phyloP scores from a whole-genome alignment of 1,284 basidiomycete species.

The Malassezia cuniculi region DNA sequence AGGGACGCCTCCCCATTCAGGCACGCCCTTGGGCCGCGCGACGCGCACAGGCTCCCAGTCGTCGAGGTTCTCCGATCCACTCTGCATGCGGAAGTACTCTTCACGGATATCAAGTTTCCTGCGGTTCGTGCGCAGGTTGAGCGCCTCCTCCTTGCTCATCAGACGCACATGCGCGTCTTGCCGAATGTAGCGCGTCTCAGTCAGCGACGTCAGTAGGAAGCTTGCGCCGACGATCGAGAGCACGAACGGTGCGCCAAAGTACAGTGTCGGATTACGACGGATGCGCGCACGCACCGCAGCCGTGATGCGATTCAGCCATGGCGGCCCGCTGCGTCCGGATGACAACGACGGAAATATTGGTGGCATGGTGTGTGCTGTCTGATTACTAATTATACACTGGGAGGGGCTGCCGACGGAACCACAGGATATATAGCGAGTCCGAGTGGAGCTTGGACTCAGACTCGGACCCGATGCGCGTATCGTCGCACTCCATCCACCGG shows the following conservation, averaged over 20 bases:
- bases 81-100: constrained; percentile 60
- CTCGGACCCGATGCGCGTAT: constrained; percentile 22
- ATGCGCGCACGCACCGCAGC: not conserved
- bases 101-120: constrained; percentile 83
- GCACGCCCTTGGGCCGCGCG: constrained; percentile 63
- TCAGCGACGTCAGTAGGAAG: constrained; percentile 70
- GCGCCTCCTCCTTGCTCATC: constrained; percentile 68
- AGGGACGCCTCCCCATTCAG: constrained; percentile 75
- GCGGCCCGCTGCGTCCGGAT: not conserved
- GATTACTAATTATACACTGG: too few species aligned
- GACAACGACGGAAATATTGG: too few species aligned
- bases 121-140: constrained; percentile 63
- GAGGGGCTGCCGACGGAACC: constrained; percentile 27
- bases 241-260: constrained; percentile 77
- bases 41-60: constrained; percentile 82
- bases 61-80: constrained; percentile 59
- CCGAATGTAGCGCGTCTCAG: constrained; percentile 79
- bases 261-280: constrained; percentile 45
- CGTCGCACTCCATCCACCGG: constrained; percentile 42
- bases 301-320: not conserved
- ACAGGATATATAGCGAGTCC: constrained; percentile 36
- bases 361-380: too few species aligned
- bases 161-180: constrained; percentile 65
- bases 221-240: constrained; percentile 71
- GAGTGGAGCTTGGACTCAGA: constrained; percentile 31